Conservation (phyloP, 163 green algal species). For the Prototheca cutis region DNA sequence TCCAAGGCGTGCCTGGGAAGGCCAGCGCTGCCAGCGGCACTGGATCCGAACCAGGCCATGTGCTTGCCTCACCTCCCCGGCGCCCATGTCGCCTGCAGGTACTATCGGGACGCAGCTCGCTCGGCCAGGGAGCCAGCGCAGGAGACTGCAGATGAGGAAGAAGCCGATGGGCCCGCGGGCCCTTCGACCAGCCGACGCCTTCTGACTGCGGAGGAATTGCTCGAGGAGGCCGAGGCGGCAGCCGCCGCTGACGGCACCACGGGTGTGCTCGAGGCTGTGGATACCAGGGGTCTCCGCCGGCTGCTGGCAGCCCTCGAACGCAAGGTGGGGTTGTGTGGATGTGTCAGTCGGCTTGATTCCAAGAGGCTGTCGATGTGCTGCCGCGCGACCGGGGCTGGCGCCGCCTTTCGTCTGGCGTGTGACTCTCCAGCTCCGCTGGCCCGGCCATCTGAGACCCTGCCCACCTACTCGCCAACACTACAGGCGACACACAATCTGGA, state of each 20-base stretch:
- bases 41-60: neutral
- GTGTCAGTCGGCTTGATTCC: neutral
- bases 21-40: no score
- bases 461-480: neutral
- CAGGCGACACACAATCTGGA: constrained; percentile 69
- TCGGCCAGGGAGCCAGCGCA: neutral
- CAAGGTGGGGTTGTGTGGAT: constrained; percentile 30
- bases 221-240: constrained; percentile 61
- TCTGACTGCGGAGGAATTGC: constrained; percentile 51
- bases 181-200: constrained; percentile 2
- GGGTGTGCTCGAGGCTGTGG: constrained; percentile 64
- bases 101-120: constrained; percentile 12
- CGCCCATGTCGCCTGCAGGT: constrained; percentile 1
- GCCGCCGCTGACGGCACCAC: constrained; percentile 39
- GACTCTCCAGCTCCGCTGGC: no score
- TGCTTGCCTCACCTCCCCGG: neutral
- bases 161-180: neutral
- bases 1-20: no score
- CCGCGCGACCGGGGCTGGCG: neutral
- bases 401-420: constrained; percentile 1
- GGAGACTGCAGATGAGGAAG: neutral
- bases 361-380: neutral
- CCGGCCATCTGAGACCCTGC: no score
- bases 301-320: constrained; percentile 67
- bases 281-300: constrained; percentile 53